A percentile compares a stretch with the other conserved stretches of the same genome.
These are phyloP conservation scores for Clarireedia monteithiana DNA, from an alignment of 2,329 filamentous ascomycete species.

Conservation along the genomic window DNA sequence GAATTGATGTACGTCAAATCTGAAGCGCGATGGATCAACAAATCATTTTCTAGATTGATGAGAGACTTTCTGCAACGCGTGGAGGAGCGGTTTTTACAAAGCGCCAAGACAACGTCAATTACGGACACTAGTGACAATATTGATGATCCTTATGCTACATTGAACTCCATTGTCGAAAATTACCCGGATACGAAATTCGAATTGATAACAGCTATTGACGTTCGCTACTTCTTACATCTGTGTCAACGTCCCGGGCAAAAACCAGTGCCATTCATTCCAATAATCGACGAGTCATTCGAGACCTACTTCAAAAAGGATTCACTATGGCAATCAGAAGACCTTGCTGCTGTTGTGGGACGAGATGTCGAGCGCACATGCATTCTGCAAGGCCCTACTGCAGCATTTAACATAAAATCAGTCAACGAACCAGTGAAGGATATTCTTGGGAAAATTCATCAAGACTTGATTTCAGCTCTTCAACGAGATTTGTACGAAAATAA, in stretches of 20 bases:
- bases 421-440: conserved; percentile 93
- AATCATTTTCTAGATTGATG: conserved; percentile 68
- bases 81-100: conserved; percentile 62
- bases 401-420: conserved; percentile 73
- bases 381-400: conserved; percentile 85
- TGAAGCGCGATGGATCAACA: conserved; percentile 80
- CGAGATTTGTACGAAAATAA: too few relatives aligned
- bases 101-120: too few relatives aligned
- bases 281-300: conserved; percentile 89
- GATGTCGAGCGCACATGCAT: conserved; percentile 93
- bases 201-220: conserved; percentile 91
- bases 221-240: conserved; percentile 85
- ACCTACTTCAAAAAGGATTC: conserved; percentile 99
- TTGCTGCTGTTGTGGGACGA: conserved; percentile 87
- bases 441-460: conserved; percentile 47
- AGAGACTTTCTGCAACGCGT: conserved; percentile 91
- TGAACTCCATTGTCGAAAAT: conserved; percentile 69
- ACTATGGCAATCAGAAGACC: conserved; percentile 93
- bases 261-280: conserved; percentile 87
- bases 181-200: conserved; percentile 81
- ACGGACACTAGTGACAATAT: conserved; percentile 47
- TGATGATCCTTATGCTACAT: conserved; percentile 67
- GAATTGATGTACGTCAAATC: conserved; percentile 84
- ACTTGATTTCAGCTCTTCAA: conserved; percentile 33
- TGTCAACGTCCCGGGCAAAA: conserved; percentile 87